These are phyloP conservation scores for Metschnikowia matae DNA, from an alignment of 805 yeast genomes.

Conservation along the genomic window DNA sequence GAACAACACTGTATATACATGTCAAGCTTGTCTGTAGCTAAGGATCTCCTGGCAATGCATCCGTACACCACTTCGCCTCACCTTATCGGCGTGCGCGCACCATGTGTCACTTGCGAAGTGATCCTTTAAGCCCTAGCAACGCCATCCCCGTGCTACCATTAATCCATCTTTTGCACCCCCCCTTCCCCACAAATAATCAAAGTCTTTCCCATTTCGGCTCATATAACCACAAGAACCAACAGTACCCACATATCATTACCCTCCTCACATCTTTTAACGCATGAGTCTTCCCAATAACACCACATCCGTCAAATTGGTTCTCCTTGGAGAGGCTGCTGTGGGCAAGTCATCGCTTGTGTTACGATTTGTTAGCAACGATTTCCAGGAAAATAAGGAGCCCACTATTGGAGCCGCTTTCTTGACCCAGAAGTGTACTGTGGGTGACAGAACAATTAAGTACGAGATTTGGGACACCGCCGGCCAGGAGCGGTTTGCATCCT, in stretches of 20 bases:
- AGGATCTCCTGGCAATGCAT: neutral
- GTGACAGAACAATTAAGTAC: slow-evolving; percentile 56
- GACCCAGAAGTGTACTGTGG: slow-evolving; percentile 59
- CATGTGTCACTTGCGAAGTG: slow-evolving; percentile 1
- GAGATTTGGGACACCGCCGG: slow-evolving; percentile 91
- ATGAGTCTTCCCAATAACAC: slow-evolving; percentile 15
- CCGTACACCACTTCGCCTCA: slow-evolving; percentile 4
- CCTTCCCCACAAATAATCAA: neutral
- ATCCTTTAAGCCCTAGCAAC: slow-evolving; percentile 1
- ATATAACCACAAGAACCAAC: neutral
- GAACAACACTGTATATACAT: too few relatives aligned
- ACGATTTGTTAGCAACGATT: slow-evolving; percentile 68
- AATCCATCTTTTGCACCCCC: neutral
- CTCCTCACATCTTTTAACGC: neutral
- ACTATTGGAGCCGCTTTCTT: slow-evolving; percentile 84
- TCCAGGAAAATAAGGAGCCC: slow-evolving; percentile 70
- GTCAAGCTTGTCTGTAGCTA: too few relatives aligned
- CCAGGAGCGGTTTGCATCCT: slow-evolving; percentile 71
- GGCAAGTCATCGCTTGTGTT: slow-evolving; percentile 71
- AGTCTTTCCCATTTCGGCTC: neutral
- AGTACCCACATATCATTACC: neutral
- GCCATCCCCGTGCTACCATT: neutral
- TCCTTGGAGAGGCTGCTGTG: slow-evolving; percentile 79
- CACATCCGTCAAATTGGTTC: slow-evolving; percentile 54
- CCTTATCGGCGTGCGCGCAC: slow-evolving; percentile 6